These are phyloP conservation scores for Tulasnella sp. DNA, from an alignment of 768 basidiomycete genomes.

Conservation along the genomic window DNA sequence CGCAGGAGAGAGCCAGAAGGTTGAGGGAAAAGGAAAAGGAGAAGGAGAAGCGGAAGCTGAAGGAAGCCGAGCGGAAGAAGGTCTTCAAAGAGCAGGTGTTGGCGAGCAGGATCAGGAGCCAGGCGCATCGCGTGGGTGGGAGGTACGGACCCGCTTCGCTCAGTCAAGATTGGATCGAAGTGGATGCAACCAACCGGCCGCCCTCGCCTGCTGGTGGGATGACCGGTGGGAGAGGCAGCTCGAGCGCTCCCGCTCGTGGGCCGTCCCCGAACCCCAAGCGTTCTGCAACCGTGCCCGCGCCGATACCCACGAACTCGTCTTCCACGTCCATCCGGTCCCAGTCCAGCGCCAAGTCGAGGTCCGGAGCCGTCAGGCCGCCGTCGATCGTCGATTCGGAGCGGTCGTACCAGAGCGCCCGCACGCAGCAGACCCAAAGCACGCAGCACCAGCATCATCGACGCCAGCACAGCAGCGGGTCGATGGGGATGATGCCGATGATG, in stretches of 20 bases:
- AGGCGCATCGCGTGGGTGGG: slow-evolving; percentile 51
- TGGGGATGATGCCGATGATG: slow-evolving; percentile 5
- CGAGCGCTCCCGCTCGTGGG: neutral
- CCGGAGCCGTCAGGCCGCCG: neutral
- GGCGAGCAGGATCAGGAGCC: slow-evolving; percentile 59
- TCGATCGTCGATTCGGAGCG: neutral
- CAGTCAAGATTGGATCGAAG: slow-evolving; percentile 15
- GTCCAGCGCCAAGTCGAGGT: neutral
- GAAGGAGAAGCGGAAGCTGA: slow-evolving; percentile 48
- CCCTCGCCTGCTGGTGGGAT: neutral
- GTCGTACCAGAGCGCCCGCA: neutral
- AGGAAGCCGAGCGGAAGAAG: slow-evolving; percentile 55
- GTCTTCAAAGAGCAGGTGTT: slow-evolving; percentile 57
- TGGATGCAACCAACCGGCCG: neutral
- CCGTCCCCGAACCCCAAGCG: neutral
- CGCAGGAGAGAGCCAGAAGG: slow-evolving; percentile 59
- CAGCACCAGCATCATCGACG: neutral
- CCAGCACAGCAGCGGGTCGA: neutral
- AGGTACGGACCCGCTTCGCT: neutral
- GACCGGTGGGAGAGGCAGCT: neutral
- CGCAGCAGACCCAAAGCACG: neutral
- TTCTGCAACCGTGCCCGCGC: neutral
- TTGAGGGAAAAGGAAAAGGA: slow-evolving; percentile 16
- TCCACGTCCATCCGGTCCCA: neutral
- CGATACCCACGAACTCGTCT: neutral